These are phyloP conservation scores for Lanmaoa pseudosensibilis DNA, from an alignment of 768 basidiomycete genomes.

Conservation along the genomic window DNA sequence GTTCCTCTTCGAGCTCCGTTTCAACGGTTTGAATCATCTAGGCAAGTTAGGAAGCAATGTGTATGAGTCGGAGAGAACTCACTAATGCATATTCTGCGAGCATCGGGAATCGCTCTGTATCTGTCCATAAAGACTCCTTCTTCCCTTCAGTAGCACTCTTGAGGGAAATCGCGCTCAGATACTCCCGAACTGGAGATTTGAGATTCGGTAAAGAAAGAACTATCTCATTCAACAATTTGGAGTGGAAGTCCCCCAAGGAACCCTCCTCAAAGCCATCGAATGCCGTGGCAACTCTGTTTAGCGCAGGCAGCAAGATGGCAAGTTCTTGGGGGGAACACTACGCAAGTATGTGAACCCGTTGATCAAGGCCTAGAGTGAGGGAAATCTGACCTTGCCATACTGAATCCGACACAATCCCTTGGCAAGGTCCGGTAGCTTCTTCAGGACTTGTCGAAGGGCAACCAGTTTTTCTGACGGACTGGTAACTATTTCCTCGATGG, in stretches of 20 bases:
- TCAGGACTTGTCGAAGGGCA: slow-evolving; percentile 67
- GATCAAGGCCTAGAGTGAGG: neutral
- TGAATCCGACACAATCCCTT: slow-evolving; percentile 86
- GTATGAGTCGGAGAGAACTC: slow-evolving; percentile 20
- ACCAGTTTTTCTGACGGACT: slow-evolving; percentile 63
- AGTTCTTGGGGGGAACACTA: slow-evolving; percentile 87
- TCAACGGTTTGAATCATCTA: slow-evolving; percentile 71
- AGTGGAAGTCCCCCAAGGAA: slow-evolving; percentile 57
- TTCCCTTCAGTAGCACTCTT: slow-evolving; percentile 63
- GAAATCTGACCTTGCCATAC: slow-evolving; percentile 72
- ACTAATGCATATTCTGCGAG: slow-evolving; percentile 65
- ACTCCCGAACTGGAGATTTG: slow-evolving; percentile 48
- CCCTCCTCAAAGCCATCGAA: slow-evolving; percentile 51
- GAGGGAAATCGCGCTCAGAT: slow-evolving; percentile 58
- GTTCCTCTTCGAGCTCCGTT: slow-evolving; percentile 68
- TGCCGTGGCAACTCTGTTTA: slow-evolving; percentile 64
- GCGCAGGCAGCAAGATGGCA: slow-evolving; percentile 68
- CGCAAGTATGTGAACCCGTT: neutral
- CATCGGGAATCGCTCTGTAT: slow-evolving; percentile 49
- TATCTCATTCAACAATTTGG: slow-evolving; percentile 68
- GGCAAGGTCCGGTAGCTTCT: slow-evolving; percentile 80
- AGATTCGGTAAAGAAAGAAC: slow-evolving; percentile 68
- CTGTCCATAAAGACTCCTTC: slow-evolving; percentile 70
- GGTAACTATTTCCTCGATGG: slow-evolving; percentile 76
- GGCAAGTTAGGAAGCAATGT: neutral